A percentile compares a stretch with the other conserved stretches of the same genome.
These are phyloP conservation scores for Leccinellum albellum DNA, from an alignment of 768 basidiomycete species.

Conservation along the genomic window DNA sequence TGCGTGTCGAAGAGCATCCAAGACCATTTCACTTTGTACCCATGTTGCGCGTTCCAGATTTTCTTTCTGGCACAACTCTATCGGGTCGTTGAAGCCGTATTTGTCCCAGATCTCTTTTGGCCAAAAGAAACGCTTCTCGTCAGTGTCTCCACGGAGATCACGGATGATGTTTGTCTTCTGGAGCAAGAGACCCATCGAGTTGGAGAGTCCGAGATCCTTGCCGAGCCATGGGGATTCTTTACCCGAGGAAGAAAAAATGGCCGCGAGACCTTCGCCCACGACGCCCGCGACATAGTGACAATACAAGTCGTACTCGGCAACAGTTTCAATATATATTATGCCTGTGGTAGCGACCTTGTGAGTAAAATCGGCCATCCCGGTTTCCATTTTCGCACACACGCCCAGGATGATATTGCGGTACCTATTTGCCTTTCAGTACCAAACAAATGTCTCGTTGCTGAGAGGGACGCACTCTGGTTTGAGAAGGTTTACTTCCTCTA, in stretches of 20 bases:
- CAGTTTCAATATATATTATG: too few species aligned
- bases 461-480: slow-evolving; percentile 50
- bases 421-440: too few species aligned
- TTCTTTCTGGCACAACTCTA: slow-evolving; percentile 55
- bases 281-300: slow-evolving; percentile 99
- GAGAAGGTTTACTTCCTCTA: slow-evolving; percentile 75
- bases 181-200: slow-evolving; percentile 91
- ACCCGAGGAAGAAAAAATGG: slow-evolving; percentile 79
- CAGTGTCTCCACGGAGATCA: slow-evolving; percentile 88
- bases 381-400: slow-evolving; percentile 82
- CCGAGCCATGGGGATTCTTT: slow-evolving; percentile 76
- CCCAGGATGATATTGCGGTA: slow-evolving; percentile 79
- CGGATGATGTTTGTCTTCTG: slow-evolving; percentile 99
- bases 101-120: slow-evolving; percentile 87
- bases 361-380: slow-evolving; percentile 95
- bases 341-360: slow-evolving; percentile 74
- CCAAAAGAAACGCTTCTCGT: slow-evolving; percentile 88
- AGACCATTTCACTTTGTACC: slow-evolving; percentile 87
- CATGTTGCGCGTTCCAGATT: slow-evolving; percentile 68
- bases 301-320: slow-evolving; percentile 92
- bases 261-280: slow-evolving; percentile 84
- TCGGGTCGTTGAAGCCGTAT: slow-evolving; percentile 70
- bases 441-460: too few species aligned
- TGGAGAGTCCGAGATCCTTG: slow-evolving; percentile 80
- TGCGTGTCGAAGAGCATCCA: slow-evolving; percentile 78